Conservation (phyloP, 306 rosid species). For the Vigna angularis region DNA sequence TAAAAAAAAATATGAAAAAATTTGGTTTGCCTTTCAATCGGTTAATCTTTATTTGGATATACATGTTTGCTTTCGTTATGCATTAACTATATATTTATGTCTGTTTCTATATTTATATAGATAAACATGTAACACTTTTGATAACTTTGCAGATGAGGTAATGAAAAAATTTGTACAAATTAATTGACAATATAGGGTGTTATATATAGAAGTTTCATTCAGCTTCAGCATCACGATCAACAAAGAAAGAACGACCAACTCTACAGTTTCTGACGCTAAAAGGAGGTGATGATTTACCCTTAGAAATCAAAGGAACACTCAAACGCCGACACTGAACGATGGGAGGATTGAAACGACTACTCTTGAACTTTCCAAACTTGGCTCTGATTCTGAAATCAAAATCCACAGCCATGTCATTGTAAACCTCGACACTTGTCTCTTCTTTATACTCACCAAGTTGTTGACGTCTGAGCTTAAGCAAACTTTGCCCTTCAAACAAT, state of each 20-base stretch:
- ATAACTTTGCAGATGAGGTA: no score
- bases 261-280: constrained; percentile 40
- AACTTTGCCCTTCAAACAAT: constrained; percentile 36
- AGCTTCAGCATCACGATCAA: constrained; percentile 18
- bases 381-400: constrained; percentile 38
- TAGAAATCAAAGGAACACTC: constrained; percentile 47
- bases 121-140: no score
- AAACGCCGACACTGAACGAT: constrained; percentile 42
- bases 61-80: no score
- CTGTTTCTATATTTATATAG: background rate
- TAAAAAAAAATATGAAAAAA: no score
- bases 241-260: constrained; percentile 18
- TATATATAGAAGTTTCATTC: background rate
- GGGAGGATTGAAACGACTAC: constrained; percentile 20
- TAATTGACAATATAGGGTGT: no score
- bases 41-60: no score
- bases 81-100: background rate
- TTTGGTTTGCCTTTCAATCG: no score
- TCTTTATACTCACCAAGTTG: constrained; percentile 43
- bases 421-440: constrained; percentile 39
- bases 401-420: constrained; percentile 45
- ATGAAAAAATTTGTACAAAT: no score
- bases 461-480: constrained; percentile 4
- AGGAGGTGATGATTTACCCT: background rate
- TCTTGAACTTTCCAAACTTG: constrained; percentile 9